Conservation (phyloP, 306 rosid genomes). For the Arachis stenosperma region DNA sequence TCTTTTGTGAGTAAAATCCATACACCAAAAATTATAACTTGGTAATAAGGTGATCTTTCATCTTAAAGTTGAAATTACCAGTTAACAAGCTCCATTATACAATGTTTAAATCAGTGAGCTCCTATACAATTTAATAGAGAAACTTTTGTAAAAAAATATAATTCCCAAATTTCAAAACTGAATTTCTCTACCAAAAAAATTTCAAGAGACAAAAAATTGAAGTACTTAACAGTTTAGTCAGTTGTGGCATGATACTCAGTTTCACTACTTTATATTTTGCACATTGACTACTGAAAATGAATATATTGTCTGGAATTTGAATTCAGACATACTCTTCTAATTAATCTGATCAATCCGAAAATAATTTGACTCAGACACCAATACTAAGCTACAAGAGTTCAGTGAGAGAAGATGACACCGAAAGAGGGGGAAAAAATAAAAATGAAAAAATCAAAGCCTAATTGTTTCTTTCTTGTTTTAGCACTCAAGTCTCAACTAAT, state of each 20-base stretch:
- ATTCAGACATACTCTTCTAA: neutral
- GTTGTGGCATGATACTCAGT: slow-evolving; percentile 3
- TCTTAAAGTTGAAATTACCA: neutral
- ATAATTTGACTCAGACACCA: neutral
- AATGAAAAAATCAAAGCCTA: slow-evolving; percentile 26
- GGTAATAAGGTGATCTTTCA: slow-evolving; percentile 22
- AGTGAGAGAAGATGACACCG: neutral
- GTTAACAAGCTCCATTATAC: slow-evolving; percentile 16
- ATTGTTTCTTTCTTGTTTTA: neutral
- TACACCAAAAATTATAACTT: slow-evolving; percentile 2
- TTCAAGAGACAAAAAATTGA: neutral
- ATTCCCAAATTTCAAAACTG: neutral
- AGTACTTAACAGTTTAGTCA: neutral
- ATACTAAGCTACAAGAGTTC: neutral
- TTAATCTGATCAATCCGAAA: neutral
- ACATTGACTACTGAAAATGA: neutral
- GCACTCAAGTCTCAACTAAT: neutral
- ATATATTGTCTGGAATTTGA: too few relatives aligned
- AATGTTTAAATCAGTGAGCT: neutral
- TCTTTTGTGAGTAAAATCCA: neutral
- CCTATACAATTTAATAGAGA: slow-evolving; percentile 11
- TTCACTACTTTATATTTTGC: slow-evolving; percentile 9
- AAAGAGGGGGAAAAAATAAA: neutral
- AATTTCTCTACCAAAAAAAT: slow-evolving; percentile 19
- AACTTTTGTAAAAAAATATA: neutral